Evolutionary conservation across 805 yeast genomes (phyloP).

Genomic region (Suhomyces pyralidae): DNA sequence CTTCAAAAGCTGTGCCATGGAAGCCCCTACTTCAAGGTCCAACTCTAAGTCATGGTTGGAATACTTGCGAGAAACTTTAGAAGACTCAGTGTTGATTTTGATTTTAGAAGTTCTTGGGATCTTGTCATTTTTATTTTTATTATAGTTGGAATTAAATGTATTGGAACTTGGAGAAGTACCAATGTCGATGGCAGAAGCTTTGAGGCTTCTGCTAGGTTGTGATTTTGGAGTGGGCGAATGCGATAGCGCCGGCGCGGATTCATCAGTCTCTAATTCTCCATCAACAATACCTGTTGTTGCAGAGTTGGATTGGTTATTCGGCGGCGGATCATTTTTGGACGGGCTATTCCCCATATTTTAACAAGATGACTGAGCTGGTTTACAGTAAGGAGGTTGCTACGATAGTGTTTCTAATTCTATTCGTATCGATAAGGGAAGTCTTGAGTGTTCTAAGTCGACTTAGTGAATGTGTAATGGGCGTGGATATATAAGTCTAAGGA

Average conservation of each 20-base stretch:
- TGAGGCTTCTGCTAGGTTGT: conserved; percentile 6
- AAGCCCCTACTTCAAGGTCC: conserved; percentile 45
- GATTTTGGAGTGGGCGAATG: conserved; percentile 10
- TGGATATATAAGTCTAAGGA: background rate
- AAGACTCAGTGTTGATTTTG: conserved; percentile 4
- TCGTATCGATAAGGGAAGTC: background rate
- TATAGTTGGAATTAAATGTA: conserved; percentile 5
- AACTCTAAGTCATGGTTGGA: conserved; percentile 16
- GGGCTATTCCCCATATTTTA: conserved; percentile 63
- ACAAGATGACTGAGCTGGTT: background rate
- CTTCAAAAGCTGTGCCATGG: conserved; percentile 41
- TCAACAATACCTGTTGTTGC: conserved; percentile 27
- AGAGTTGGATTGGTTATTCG: conserved; percentile 31
- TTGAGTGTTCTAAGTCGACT: background rate
- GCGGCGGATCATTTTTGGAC: conserved; percentile 50
- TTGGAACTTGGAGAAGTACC: conserved; percentile 6
- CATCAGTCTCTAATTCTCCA: conserved; percentile 42
- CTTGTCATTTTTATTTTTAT: conserved; percentile 5
- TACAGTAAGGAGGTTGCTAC: background rate
- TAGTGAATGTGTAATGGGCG: background rate
- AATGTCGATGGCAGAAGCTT: conserved; percentile 13
- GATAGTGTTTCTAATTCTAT: background rate
- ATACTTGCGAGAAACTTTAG: background rate
- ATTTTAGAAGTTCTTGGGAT: conserved; percentile 1
- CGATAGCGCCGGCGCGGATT: conserved; percentile 43